Conservation (phyloP, 2,329 filamentous ascomycete genomes). For the Talaromyces funiculosus region DNA sequence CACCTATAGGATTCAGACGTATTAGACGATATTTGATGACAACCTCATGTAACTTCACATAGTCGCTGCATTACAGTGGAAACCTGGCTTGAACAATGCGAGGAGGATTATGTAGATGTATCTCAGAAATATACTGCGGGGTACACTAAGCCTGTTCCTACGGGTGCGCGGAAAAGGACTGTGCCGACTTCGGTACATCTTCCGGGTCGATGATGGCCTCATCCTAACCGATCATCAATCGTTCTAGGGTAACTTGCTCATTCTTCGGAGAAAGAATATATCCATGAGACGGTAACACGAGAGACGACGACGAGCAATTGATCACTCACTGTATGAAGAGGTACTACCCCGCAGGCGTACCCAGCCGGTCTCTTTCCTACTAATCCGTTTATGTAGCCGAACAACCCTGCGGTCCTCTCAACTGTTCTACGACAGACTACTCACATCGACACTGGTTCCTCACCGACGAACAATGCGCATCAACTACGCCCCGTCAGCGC, state of each 20-base stretch:
- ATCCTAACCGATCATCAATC: neutral
- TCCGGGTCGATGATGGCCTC: neutral
- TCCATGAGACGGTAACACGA: no score
- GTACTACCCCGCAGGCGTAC: neutral
- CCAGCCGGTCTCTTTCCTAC: neutral
- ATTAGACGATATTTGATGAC: neutral
- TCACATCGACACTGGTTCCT: neutral
- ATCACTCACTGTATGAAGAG: neutral
- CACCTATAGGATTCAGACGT: neutral
- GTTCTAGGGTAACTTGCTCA: no score
- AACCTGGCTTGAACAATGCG: neutral
- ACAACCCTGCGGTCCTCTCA: neutral
- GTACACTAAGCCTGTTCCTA: neutral
- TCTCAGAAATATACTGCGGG: neutral
- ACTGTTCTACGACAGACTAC: neutral
- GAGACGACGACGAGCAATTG: neutral
- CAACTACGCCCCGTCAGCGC: slow-evolving; percentile 29
- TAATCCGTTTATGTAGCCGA: neutral
- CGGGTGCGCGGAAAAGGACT: neutral
- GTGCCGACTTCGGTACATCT: slow-evolving; percentile 1
- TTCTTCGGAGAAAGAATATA: no score
- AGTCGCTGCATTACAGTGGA: neutral
- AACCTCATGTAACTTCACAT: neutral
- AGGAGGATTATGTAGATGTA: neutral
- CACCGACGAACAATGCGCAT: slow-evolving; percentile 28